Percentiles rank a stretch among this genome's conserved stretches.
These are phyloP conservation scores for Candida schatavii DNA, from an alignment of 805 yeast species.

Conservation along the genomic window DNA sequence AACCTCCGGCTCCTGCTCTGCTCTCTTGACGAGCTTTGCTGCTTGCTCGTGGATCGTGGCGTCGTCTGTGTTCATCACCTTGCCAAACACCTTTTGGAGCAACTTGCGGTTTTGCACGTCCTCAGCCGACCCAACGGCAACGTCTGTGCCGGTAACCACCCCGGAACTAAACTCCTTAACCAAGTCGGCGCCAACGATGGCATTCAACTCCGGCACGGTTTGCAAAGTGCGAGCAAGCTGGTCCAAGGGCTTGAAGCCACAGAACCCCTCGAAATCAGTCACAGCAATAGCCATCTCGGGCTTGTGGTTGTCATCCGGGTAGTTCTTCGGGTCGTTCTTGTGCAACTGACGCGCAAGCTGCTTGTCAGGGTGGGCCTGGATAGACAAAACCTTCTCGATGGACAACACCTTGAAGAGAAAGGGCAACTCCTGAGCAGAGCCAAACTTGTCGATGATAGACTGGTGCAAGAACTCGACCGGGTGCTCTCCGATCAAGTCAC, in stretches of 20 bases:
- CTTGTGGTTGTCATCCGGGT: constrained; percentile 97
- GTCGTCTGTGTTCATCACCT: constrained; percentile 81
- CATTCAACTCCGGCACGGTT: constrained; percentile 73
- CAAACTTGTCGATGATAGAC: constrained; percentile 61
- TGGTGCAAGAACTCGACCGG: constrained; percentile 62
- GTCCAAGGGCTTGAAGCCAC: constrained; percentile 91
- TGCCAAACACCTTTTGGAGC: constrained; percentile 72
- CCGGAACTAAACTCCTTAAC: constrained; percentile 52
- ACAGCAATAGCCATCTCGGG: constrained; percentile 99
- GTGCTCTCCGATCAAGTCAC: constrained; percentile 59
- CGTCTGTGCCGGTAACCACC: constrained; percentile 42
- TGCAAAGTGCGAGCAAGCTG: constrained; percentile 68
- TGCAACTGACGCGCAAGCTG: constrained; percentile 73
- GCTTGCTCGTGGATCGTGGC: constrained; percentile 56
- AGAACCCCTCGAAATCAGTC: constrained; percentile 94
- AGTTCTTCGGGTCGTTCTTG: constrained; percentile 81
- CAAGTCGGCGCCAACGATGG: constrained; percentile 62
- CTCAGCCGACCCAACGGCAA: constrained; percentile 46
- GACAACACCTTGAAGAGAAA: constrained; percentile 92
- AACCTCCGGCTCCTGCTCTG: constrained; percentile 54
- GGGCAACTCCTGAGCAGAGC: constrained; percentile 71
- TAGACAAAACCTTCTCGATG: constrained; percentile 86
- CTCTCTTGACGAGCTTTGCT: constrained; percentile 61
- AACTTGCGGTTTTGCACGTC: constrained; percentile 60
- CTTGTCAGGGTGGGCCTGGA: constrained; percentile 98